phyloP scores from a whole-genome alignment of 306 rosid species.

The Myrica gale region DNA sequence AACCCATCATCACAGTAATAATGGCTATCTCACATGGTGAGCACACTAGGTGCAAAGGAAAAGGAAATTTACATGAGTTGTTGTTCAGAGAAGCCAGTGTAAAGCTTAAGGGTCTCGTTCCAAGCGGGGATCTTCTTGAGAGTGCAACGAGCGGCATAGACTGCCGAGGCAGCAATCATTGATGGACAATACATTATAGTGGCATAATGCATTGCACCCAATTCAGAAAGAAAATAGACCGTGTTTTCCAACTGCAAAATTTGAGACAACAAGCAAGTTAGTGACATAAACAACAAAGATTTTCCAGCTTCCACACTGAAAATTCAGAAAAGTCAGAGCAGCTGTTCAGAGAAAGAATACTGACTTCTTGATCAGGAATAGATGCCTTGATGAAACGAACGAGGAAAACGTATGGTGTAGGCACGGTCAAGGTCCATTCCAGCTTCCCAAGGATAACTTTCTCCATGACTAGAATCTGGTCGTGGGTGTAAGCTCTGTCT shows the following conservation, averaged over 20 bases:
- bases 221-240: slow-evolving; percentile 69
- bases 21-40: too few species aligned
- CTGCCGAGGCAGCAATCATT: slow-evolving; percentile 89
- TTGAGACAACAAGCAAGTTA: neutral
- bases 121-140: slow-evolving; percentile 60
- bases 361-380: slow-evolving; percentile 42
- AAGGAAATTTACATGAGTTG: slow-evolving; percentile 43
- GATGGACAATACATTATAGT: slow-evolving; percentile 68
- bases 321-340: neutral
- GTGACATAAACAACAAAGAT: neutral
- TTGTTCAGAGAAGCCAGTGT: slow-evolving; percentile 68
- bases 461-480: slow-evolving; percentile 76
- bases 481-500: slow-evolving; percentile 65
- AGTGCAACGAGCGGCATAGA: slow-evolving; percentile 76
- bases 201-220: slow-evolving; percentile 68
- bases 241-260: slow-evolving; percentile 50
- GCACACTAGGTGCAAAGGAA: too few species aligned
- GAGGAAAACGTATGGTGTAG: slow-evolving; percentile 73
- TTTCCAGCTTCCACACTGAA: neutral
- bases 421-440: slow-evolving; percentile 85
- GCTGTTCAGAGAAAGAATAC: neutral
- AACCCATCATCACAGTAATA: neutral
- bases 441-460: slow-evolving; percentile 69
- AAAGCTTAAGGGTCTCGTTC: slow-evolving; percentile 64
- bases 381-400: slow-evolving; percentile 90